phyloP scores from a whole-genome alignment of 2,329 filamentous ascomycete genomes.

The Teratosphaeria zuluensis region DNA sequence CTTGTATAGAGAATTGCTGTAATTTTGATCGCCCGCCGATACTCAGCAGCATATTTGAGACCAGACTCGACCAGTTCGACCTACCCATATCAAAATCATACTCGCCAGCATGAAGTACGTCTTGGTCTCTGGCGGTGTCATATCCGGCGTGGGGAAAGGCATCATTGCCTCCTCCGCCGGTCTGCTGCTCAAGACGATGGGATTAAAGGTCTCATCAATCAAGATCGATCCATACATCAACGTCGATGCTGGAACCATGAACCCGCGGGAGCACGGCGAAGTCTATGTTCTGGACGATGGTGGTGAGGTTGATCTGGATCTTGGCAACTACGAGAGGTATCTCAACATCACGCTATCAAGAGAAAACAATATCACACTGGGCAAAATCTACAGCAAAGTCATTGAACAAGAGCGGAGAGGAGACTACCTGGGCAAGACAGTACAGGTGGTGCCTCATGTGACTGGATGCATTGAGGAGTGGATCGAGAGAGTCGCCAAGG shows the following conservation, averaged over 20 bases:
- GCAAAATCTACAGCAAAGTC: conserved; percentile 88
- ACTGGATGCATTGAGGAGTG: conserved; percentile 87
- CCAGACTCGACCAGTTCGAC: neutral
- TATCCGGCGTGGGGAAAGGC: conserved; percentile 40
- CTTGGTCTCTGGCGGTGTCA: conserved; percentile 64
- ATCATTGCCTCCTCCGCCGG: conserved; percentile 57
- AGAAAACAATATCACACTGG: conserved; percentile 95
- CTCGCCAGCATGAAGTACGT: conserved; percentile 68
- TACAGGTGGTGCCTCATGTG: conserved; percentile 85
- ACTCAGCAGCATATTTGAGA: neutral
- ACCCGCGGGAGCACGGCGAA: conserved; percentile 70
- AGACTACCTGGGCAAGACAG: conserved; percentile 83
- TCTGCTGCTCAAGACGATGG: conserved; percentile 68
- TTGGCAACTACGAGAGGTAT: conserved; percentile 72
- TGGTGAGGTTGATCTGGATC: conserved; percentile 64
- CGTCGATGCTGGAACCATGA: conserved; percentile 65
- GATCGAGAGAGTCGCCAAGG: conserved; percentile 75
- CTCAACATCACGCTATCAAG: conserved; percentile 70
- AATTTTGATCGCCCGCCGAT: neutral
- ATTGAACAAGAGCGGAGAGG: conserved; percentile 63
- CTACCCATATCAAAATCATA: neutral
- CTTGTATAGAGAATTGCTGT: too few species aligned
- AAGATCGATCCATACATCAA: conserved; percentile 68
- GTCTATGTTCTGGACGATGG: conserved; percentile 81
- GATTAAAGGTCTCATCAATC: conserved; percentile 62